phyloP scores from a whole-genome alignment of 257 asterid genomes.

The Solanum paucissectum region DNA sequence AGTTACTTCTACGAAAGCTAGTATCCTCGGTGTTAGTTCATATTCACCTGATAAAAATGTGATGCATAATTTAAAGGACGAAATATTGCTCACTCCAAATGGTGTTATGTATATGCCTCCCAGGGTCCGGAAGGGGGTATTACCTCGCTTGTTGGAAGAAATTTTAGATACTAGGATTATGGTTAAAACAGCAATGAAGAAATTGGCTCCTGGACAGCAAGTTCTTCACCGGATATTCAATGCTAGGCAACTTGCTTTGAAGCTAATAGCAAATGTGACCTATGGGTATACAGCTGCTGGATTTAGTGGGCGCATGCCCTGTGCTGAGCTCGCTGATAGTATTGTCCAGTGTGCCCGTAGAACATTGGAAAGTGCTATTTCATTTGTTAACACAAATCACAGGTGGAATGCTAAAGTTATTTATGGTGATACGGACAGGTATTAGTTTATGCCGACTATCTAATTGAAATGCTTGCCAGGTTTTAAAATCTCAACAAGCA shows the following conservation, averaged over 20 bases:
- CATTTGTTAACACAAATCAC: constrained; percentile 59
- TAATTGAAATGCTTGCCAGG: background rate
- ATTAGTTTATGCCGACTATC: background rate
- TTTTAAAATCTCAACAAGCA: background rate
- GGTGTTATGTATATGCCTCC: constrained; percentile 86
- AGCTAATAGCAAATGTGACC: constrained; percentile 93
- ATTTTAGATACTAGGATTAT: constrained; percentile 83
- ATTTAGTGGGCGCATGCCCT: constrained; percentile 99
- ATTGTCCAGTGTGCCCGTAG: constrained; percentile 96
- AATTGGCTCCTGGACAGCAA: constrained; percentile 52
- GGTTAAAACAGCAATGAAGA: constrained; percentile 96
- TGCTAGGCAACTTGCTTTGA: constrained; percentile 96
- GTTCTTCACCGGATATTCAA: constrained; percentile 78
- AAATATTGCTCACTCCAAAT: constrained; percentile 73
- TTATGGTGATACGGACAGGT: constrained; percentile 98
- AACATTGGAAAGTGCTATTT: constrained; percentile 81
- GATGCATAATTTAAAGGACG: constrained; percentile 36
- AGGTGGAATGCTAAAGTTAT: constrained; percentile 86
- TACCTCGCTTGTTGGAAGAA: constrained; percentile 90
- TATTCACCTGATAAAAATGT: constrained; percentile 49
- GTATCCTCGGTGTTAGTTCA: constrained; percentile 72
- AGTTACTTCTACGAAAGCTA: constrained; percentile 32
- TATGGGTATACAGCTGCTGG: constrained; percentile 99
- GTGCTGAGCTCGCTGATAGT: constrained; percentile 98
- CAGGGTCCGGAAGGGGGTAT: constrained; percentile 62